A percentile compares a stretch with the other conserved stretches of the same genome.
phyloP scores from a whole-genome alignment of 2,329 filamentous ascomycete species.

The Didymella segeticola region DNA sequence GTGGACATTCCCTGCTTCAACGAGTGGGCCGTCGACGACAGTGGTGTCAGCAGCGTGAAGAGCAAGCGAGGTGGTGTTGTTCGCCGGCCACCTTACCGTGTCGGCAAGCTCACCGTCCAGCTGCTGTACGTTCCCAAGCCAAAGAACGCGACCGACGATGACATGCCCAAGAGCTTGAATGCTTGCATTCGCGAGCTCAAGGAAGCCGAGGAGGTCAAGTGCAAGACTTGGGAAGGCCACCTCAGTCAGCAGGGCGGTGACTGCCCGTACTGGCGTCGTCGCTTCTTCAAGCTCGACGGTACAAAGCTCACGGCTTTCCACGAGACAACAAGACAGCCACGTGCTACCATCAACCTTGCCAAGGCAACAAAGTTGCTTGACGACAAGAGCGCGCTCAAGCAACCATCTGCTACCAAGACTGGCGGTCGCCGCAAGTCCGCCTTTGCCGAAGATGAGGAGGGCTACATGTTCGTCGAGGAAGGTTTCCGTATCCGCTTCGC shows the following conservation, averaged over 20 bases:
- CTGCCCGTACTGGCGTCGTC: constrained; percentile 98
- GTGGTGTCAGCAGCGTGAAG: constrained; percentile 82
- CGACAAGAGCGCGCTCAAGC: constrained; percentile 81
- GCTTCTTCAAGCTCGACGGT: constrained; percentile 93
- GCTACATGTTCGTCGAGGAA: constrained; percentile 99
- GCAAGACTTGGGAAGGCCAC: constrained; percentile 83
- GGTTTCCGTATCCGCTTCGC: constrained; percentile 98
- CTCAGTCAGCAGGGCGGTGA: constrained; percentile 97
- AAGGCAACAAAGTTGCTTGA: constrained; percentile 95
- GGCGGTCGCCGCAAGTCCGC: constrained; percentile 88
- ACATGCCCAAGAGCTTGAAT: constrained; percentile 99
- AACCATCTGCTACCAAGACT: constrained; percentile 76
- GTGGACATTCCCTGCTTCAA: constrained; percentile 97
- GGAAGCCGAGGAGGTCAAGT: constrained; percentile 81
- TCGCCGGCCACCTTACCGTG: constrained; percentile 87
- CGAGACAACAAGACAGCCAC: constrained; percentile 91
- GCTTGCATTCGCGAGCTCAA: constrained; percentile 92
- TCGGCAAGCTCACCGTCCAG: constrained; percentile 93
- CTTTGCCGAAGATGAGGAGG: constrained; percentile 97
- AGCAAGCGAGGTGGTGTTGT: constrained; percentile 84
- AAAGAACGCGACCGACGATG: constrained; percentile 83
- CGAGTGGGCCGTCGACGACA: constrained; percentile 94
- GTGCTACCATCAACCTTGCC: constrained; percentile 93
- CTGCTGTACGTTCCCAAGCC: constrained; percentile 94
- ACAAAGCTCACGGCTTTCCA: constrained; percentile 95